phyloP scores from a whole-genome alignment of 2,329 filamentous ascomycete genomes.

The Neopestalotiopsis rosae region DNA sequence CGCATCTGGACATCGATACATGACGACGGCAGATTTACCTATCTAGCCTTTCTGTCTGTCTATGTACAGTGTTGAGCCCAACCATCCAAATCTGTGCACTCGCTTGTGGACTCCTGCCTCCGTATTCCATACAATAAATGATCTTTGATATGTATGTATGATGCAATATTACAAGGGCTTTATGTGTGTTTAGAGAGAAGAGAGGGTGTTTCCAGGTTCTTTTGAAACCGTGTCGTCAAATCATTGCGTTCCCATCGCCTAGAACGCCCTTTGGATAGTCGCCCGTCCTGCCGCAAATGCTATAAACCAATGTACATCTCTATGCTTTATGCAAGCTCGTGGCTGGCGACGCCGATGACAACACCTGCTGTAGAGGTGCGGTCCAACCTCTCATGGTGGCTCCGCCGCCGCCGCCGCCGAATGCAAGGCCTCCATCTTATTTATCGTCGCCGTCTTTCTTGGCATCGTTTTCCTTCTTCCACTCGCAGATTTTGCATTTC shows the following conservation, averaged over 20 bases:
- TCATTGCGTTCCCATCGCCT: slow-evolving; percentile 28
- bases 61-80: background rate
- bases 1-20: background rate
- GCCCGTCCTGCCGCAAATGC: slow-evolving; percentile 30
- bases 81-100: background rate
- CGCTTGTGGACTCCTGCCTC: background rate
- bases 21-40: background rate
- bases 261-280: slow-evolving; percentile 29
- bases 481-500: slow-evolving; percentile 68
- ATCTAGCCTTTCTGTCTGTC: too few relatives aligned
- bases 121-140: background rate
- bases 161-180: slow-evolving; percentile 14
- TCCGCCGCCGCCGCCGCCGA: slow-evolving; percentile 20
- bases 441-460: slow-evolving; percentile 42
- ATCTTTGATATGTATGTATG: slow-evolving; percentile 1
- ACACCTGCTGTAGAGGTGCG: slow-evolving; percentile 16
- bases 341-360: slow-evolving; percentile 23
- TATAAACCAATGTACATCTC: slow-evolving; percentile 23
- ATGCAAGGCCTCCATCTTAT: slow-evolving; percentile 15
- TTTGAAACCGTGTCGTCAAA: slow-evolving; percentile 27
- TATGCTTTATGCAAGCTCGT: slow-evolving; percentile 31
- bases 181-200: slow-evolving; percentile 29
- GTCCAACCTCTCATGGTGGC: slow-evolving; percentile 13
- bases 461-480: slow-evolving; percentile 54
- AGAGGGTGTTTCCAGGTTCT: slow-evolving; percentile 25